Base-by-base conservation (phyloP, 257 asterid species). In the Paraleonurus japonicus region DNA sequence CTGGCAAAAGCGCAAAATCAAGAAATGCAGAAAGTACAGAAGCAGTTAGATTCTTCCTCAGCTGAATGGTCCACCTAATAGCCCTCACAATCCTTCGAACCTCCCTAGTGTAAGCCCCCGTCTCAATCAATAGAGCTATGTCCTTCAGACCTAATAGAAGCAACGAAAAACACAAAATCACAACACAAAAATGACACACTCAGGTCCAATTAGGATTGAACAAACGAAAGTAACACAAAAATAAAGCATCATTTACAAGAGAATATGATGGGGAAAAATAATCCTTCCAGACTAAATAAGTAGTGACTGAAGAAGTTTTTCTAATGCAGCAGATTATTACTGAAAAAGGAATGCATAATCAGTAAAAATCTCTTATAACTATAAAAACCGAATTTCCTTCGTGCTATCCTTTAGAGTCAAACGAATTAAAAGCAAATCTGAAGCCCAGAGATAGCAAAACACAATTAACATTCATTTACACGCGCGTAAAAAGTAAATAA, bases 91-190 rank as follows among this genome's bases (percentile, higher is more conserved):
- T 88, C 86, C 96, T 83, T 69, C 99, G 82, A 37, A 87, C 86
- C 82, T 94, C 96, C 28, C 96, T 87, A 1, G 88, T 74, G 83
- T 89, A 88, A 35, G 96, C 96, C 16, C 96, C 99, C 48, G 80
- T 81, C 88, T 94, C 99, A 72, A 94, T 77, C 84, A 89, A 67
- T 32, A 85, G 80, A 41, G 89, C 95, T 30, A 92, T 85, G 76
- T 89, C 95, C 79, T 88, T 95, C 92, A 92, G 80, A 74, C 76
- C 98, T 92, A 68, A 64, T 13, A 73, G 17, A 61, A 33, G 26
- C 59, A 71, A 9, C 43, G 72, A 28, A 78, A 63, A 53, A 41
- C 10, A 60, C 68, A 64, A 55, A 73, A 54, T 70, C 22, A 24
- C 53, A 45, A 22, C 43, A 6, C 9, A 39, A 32, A 33, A 59